Conservation (phyloP, 345 rosid genomes). For the Eucalyptus cloeziana region DNA sequence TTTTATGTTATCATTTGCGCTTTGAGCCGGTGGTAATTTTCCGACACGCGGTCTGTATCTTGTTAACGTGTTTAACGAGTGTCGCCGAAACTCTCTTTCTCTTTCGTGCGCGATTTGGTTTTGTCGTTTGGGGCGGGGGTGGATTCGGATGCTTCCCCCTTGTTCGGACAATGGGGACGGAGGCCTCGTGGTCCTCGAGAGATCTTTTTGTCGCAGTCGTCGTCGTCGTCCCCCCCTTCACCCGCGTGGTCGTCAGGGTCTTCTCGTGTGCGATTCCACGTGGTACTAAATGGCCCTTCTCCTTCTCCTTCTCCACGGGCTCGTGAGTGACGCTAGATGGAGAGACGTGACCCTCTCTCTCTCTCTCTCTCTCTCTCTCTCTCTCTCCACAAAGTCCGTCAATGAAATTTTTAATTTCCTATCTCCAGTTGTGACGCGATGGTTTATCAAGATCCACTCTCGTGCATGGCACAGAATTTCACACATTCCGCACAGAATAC, state of each 20-base stretch:
- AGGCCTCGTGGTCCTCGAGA: background rate
- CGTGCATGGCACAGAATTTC: fast-evolving
- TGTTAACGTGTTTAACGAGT: background rate
- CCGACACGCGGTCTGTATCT: background rate
- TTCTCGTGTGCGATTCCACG: background rate
- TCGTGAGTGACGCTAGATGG: background rate
- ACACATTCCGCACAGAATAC: background rate
- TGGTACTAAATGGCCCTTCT: background rate
- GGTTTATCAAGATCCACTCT: background rate
- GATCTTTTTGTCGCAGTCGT: background rate
- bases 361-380: background rate
- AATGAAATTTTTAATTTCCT: background rate
- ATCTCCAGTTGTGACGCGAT: background rate
- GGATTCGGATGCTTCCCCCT: background rate
- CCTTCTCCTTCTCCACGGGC: background rate
- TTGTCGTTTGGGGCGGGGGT: background rate
- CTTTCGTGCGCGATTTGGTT: background rate
- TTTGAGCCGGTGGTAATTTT: fast-evolving
- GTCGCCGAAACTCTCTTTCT: background rate
- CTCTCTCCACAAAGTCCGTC: background rate
- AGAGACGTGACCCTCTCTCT: background rate
- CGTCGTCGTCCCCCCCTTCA: background rate
- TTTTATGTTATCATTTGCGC: too few species aligned
- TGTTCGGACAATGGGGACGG: background rate
- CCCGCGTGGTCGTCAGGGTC: background rate